These are phyloP conservation scores for Flaveria ramosissima DNA, from an alignment of 129 eudicot genomes.

Conservation along the genomic window DNA sequence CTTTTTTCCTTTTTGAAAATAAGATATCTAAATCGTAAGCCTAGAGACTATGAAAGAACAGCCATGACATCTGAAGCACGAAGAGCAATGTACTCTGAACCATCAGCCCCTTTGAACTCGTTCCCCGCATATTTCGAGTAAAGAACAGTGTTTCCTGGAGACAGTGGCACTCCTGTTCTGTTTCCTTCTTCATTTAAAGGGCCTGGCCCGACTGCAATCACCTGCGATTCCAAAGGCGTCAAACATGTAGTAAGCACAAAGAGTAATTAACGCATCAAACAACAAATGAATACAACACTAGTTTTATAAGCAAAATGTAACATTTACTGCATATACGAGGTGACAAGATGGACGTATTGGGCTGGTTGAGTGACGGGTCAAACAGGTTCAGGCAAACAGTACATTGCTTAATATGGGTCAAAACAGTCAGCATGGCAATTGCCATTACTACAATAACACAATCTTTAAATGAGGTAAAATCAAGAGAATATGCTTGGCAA, in stretches of 20 bases:
- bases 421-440: neutral
- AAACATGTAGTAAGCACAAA: slow-evolving; percentile 2
- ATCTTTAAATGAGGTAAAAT: neutral
- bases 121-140: slow-evolving; percentile 89
- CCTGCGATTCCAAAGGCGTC: slow-evolving; percentile 43
- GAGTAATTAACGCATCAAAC: too few species aligned
- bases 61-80: slow-evolving; percentile 84
- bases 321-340: too few species aligned
- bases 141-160: slow-evolving; percentile 79
- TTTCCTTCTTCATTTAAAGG: slow-evolving; percentile 76
- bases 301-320: neutral
- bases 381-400: neutral
- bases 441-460: neutral
- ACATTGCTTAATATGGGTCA: neutral
- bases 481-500: neutral
- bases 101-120: slow-evolving; percentile 77
- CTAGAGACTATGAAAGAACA: slow-evolving; percentile 57
- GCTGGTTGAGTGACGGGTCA: neutral
- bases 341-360: neutral
- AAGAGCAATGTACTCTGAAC: slow-evolving; percentile 71
- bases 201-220: slow-evolving; percentile 91
- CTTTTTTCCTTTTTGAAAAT: too few species aligned
- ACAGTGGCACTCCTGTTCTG: slow-evolving; percentile 55
- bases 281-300: too few species aligned
- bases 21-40: slow-evolving; percentile 7